Percentiles rank a stretch among this genome's conserved stretches.
These are phyloP conservation scores for Crepidotus variabilis DNA, from an alignment of 768 basidiomycete species.

Conservation along the genomic window DNA sequence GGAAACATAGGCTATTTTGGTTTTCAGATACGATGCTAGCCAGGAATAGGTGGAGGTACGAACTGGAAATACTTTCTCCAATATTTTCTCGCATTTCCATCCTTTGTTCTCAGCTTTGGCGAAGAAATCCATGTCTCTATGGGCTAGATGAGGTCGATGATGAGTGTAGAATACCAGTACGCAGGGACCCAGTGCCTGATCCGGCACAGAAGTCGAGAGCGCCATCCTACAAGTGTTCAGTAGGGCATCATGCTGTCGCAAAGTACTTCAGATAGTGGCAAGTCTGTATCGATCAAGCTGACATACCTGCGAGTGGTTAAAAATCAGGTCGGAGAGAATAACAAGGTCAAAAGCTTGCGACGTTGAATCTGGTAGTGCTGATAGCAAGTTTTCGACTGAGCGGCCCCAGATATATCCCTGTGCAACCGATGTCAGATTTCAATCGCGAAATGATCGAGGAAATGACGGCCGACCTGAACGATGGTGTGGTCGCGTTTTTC, in stretches of 20 bases:
- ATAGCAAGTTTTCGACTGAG: constrained; percentile 42
- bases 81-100: constrained; percentile 72
- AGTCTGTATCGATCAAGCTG: neutral
- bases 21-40: neutral
- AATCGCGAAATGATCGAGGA: neutral
- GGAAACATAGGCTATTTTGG: constrained; percentile 78
- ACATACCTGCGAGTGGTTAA: constrained; percentile 87
- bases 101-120: constrained; percentile 52
- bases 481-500: constrained; percentile 30
- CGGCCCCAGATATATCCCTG: constrained; percentile 83
- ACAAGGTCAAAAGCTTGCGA: constrained; percentile 64
- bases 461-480: constrained; percentile 21
- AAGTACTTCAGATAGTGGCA: neutral
- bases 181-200: constrained; percentile 15
- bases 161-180: constrained; percentile 88
- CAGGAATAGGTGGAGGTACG: constrained; percentile 15
- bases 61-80: constrained; percentile 63
- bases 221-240: constrained; percentile 65
- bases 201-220: constrained; percentile 16
- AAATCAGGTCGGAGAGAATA: constrained; percentile 89
- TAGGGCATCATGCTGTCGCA: constrained; percentile 71
- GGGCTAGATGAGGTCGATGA: constrained; percentile 80
- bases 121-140: constrained; percentile 84
- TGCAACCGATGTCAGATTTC: constrained; percentile 10
- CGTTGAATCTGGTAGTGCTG: constrained; percentile 11